Percentiles rank a stretch among this genome's conserved stretches.
Conservation (phyloP, 2,329 filamentous ascomycete genomes). For the Monosporascus sp. region DNA sequence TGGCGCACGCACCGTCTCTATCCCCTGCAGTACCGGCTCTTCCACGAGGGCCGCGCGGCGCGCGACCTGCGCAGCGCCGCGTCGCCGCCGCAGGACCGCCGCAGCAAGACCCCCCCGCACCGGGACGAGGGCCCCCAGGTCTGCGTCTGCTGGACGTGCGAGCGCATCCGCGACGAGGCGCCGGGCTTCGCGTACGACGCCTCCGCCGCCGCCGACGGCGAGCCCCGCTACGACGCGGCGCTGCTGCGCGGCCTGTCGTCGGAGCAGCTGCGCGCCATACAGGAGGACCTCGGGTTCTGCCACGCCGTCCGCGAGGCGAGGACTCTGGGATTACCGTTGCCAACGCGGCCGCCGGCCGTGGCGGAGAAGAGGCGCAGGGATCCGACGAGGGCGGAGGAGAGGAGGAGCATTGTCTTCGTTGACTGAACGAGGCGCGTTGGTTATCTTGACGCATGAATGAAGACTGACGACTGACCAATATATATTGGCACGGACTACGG, state of each 20-base stretch:
- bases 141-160: constrained; percentile 7
- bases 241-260: not conserved
- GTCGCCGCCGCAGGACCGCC: not conserved
- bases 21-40: constrained; percentile 3
- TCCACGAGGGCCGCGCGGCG: constrained; percentile 1
- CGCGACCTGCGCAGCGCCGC: not conserved
- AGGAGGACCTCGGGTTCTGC: constrained; percentile 4
- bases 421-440: too few species aligned
- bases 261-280: constrained; percentile 4
- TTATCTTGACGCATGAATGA: too few species aligned
- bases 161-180: constrained; percentile 7
- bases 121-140: not conserved
- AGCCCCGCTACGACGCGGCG: not conserved
- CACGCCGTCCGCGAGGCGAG: not conserved
- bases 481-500: too few species aligned
- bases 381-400: too few species aligned
- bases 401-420: too few species aligned
- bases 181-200: constrained; percentile 2
- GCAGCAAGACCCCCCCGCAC: not conserved
- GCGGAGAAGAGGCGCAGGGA: not conserved
- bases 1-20: constrained; percentile 7
- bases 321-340: not conserved
- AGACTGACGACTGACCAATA: too few species aligned
- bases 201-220: not conserved
- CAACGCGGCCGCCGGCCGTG: not conserved